Percentiles rank a stretch among this genome's conserved stretches.
phyloP scores from a whole-genome alignment of 2,329 filamentous ascomycete genomes.

The Sporothrix globosa region DNA sequence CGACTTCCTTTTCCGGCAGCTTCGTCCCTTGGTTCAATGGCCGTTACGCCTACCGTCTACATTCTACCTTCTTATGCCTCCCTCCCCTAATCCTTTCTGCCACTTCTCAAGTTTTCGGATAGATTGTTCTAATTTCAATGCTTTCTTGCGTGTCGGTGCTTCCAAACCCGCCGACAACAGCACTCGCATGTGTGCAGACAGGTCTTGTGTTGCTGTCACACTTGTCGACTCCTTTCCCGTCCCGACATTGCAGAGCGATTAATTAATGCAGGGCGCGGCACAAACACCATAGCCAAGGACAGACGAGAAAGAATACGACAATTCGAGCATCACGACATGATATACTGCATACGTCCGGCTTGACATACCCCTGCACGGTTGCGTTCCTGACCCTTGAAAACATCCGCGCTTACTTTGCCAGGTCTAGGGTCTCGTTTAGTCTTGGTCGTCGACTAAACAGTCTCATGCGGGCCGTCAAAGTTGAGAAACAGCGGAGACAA shows the following conservation, averaged over 20 bases:
- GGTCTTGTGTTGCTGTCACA: constrained; percentile 1
- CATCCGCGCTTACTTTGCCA: constrained; percentile 6
- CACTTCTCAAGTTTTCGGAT: neutral
- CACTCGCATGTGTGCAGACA: constrained; percentile 4
- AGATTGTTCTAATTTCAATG: neutral
- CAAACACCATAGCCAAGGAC: neutral
- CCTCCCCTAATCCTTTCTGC: no score
- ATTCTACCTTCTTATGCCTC: neutral
- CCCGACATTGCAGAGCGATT: neutral
- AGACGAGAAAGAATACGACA: neutral
- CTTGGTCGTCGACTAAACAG: neutral
- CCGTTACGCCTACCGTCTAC: neutral
- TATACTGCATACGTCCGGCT: no score
- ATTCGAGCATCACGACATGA: neutral
- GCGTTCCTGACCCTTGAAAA: neutral
- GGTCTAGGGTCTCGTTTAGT: constrained; percentile 14
- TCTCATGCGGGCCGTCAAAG: constrained; percentile 1
- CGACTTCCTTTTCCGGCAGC: constrained; percentile 22
- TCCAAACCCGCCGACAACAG: neutral
- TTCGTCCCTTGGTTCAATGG: neutral
- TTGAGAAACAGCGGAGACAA: neutral
- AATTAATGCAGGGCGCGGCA: constrained; percentile 21
- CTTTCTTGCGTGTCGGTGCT: constrained; percentile 7
- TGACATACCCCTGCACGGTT: neutral
- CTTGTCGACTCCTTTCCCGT: constrained; percentile 6